Evolutionary conservation across 768 basidiomycete genomes (phyloP), one percentile per base, ranked within the genome.

Genomic region (Cyclocybe cylindracea): DNA sequence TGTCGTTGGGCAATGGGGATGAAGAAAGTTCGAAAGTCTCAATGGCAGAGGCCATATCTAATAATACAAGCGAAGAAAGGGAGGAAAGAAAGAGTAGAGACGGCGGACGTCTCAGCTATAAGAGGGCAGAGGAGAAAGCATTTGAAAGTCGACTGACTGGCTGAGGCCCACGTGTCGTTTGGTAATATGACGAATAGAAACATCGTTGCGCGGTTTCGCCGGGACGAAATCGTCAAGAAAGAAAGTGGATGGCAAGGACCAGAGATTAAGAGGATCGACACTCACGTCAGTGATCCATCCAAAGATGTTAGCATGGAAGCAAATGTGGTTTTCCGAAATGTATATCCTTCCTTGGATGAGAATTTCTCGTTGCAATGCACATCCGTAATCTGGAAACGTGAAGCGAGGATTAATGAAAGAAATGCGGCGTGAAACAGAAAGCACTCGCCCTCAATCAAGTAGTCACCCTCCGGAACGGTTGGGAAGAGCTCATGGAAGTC

Each of bases 261-360:
- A 44, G 45, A 44, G 8, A 43, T 6, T 36, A 33, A 35, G 18
- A 58, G 47, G 40, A 42, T 44, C 31, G 10, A 34, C 0, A 77
- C 94, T 69, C 68, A 96, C 95, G 65, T 96, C 87, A 29, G 96
- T 98, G 44, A 97, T 89, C 97, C 96, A 98, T 39, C 97, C 96
- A 69, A 98, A 96, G 39, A 98, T 98, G 65, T 98, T 98, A 39
- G 97, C 96, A 61, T 99, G 92, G 77, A 98, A 99, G 73, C 94
- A 98, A n/a, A 98, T 82, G 65, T 98, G 95, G 70, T 98, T 98
- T 71, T 99, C 96, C 6, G 97, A 98, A 18, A 98, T 91, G 70
- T 98, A 98, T 50, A 99, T 67, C 9, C 97, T 79, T 4, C 97
- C 97, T 77, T 98, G 97, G 39, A 98, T 89, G 31, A 98, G 77